Base-by-base conservation (phyloP, 805 yeast genomes). In the Debaryomyces prosopidis region DNA sequence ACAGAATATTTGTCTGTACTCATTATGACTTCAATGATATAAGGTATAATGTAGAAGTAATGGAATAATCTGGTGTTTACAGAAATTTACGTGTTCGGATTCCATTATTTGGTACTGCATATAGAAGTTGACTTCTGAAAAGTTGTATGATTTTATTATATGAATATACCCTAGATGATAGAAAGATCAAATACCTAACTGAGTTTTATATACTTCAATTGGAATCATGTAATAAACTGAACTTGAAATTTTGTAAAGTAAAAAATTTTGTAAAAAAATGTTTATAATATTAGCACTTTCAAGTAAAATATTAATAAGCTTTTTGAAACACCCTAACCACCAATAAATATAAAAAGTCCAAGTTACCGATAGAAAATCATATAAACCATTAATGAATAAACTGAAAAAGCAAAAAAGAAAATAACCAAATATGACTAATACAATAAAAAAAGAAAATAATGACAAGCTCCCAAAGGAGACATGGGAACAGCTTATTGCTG, bases 1-100 rank as follows among this genome's bases (percentile, higher is more conserved):
- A 85, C 87, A 7, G 89, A 80, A 66, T 86, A 85, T 61, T 85
- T 85, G 65, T 59, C 48, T 16, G 47, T 31, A 26, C 48, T 40
- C 59, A 57, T 55, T 44, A 4, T 49, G 42, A 27, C 33, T 14
- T 27, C 16, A 30, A 30, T 30, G 26, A 23, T 23, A 23, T 23
- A 23, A 23, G 26, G 6, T 16, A 16, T 37, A 36, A 33, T 33
- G 17, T 31, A 36, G n/a, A n/a, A n/a, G n/a, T n/a, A n/a, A n/a
- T n/a, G n/a, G n/a, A n/a, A n/a, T n/a, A 23, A 23, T 23, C 26
- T 10, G n/a, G 10, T 33, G 12, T 37, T 37, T 37, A 23, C 28
- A n/a, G 16, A 18, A 36, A 36, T 17, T 36, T 36, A 5, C 18
- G 18, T 23, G 28, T 23, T 17, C 28, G 40, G 31, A 2, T 36